These are phyloP conservation scores for Hypomyces rosellus DNA, from an alignment of 2,329 filamentous ascomycete species.

Conservation along the genomic window DNA sequence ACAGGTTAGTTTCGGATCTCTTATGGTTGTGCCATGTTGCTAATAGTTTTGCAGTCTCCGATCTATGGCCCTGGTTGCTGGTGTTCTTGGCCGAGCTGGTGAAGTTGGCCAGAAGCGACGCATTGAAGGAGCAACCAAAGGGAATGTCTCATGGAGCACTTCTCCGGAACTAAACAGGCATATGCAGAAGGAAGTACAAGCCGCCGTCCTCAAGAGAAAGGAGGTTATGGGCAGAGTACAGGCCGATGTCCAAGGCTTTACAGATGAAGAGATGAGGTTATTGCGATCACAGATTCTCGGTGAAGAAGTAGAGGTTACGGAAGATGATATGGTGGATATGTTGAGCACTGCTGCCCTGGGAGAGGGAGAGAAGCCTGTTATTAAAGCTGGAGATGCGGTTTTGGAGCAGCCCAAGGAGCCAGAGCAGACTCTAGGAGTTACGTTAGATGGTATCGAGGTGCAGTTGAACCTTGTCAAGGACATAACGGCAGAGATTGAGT, in stretches of 20 bases:
- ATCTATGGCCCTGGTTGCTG: slow-evolving; percentile 72
- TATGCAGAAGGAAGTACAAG: slow-evolving; percentile 28
- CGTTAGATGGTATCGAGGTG: slow-evolving; percentile 14
- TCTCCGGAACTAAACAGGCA: slow-evolving; percentile 36
- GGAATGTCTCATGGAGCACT: slow-evolving; percentile 57
- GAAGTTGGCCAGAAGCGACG: slow-evolving; percentile 67
- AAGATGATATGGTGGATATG: slow-evolving; percentile 32
- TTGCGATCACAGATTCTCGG: slow-evolving; percentile 21
- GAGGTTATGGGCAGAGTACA: slow-evolving; percentile 32
- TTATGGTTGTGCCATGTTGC: neutral
- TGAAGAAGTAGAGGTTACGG: slow-evolving; percentile 24
- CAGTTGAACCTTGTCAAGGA: slow-evolving; percentile 13
- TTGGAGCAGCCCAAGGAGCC: neutral
- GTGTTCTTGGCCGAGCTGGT: slow-evolving; percentile 78
- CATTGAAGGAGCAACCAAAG: slow-evolving; percentile 53
- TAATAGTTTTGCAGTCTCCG: slow-evolving; percentile 55
- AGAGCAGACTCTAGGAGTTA: neutral
- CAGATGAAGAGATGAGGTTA: slow-evolving; percentile 32
- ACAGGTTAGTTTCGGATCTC: slow-evolving; percentile 54
- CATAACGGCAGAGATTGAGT: slow-evolving; percentile 18
- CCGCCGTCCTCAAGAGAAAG: slow-evolving; percentile 26
- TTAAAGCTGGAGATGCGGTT: neutral
- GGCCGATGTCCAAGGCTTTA: slow-evolving; percentile 30
- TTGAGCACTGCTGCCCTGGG: slow-evolving; percentile 17
- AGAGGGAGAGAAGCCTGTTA: slow-evolving; percentile 5